Conservation (phyloP, 257 asterid species). For the Jacaranda mimosifolia region DNA sequence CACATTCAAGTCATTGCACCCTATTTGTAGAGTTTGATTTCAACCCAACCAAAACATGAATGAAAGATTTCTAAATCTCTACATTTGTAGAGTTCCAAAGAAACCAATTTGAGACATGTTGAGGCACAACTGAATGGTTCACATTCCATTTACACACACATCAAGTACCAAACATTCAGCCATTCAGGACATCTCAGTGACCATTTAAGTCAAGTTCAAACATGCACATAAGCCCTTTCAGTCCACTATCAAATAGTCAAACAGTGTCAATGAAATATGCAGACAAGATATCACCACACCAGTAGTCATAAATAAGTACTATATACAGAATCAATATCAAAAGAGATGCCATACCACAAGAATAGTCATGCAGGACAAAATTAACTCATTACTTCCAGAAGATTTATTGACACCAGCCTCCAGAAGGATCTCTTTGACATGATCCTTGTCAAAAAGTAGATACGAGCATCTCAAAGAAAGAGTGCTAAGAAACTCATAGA, state of each 20-base stretch:
- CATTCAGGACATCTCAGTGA: slow-evolving; percentile 6
- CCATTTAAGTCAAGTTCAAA: slow-evolving; percentile 15
- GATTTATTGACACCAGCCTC: slow-evolving; percentile 81
- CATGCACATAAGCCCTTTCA: slow-evolving; percentile 27
- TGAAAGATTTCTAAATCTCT: no score
- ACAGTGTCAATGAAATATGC: slow-evolving; percentile 13
- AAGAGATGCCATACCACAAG: slow-evolving; percentile 77
- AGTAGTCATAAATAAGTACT: slow-evolving; percentile 21
- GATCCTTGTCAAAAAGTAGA: slow-evolving; percentile 89
- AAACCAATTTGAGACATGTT: slow-evolving; percentile 12
- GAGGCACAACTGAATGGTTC: slow-evolving; percentile 11
- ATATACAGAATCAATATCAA: slow-evolving; percentile 31
- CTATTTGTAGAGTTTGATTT: slow-evolving; percentile 27
- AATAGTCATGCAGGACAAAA: slow-evolving; percentile 91
- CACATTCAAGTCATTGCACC: slow-evolving; percentile 1
- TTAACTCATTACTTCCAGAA: slow-evolving; percentile 71
- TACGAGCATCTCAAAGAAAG: slow-evolving; percentile 89
- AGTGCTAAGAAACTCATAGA: slow-evolving; percentile 76
- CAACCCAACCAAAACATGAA: no score
- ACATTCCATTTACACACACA: slow-evolving; percentile 12
- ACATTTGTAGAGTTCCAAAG: slow-evolving; percentile 26
- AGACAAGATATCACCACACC: slow-evolving; percentile 25
- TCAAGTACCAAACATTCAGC: slow-evolving; percentile 7
- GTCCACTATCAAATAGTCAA: slow-evolving; percentile 28
- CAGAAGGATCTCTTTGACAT: slow-evolving; percentile 77